Conservation (phyloP, 2,329 filamentous ascomycete species). For the Corinectria fuckeliana region DNA sequence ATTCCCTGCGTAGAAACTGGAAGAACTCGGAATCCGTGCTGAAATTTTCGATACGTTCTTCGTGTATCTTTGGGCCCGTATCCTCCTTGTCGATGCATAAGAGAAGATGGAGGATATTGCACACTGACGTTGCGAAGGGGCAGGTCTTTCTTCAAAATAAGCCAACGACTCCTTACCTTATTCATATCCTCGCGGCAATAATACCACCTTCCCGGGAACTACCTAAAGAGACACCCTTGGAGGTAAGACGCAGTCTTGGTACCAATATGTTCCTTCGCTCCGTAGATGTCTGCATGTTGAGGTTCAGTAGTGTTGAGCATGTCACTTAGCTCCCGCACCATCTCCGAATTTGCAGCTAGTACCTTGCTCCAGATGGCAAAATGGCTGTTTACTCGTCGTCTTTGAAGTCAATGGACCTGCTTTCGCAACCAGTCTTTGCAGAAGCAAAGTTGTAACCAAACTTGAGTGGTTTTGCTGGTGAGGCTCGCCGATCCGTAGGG, state of each 20-base stretch:
- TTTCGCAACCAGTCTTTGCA: neutral
- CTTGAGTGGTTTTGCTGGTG: slow-evolving; percentile 11
- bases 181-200: slow-evolving; percentile 10
- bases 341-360: slow-evolving; percentile 1
- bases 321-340: slow-evolving; percentile 3
- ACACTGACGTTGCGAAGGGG: too few species aligned
- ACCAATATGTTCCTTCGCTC: neutral
- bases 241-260: neutral
- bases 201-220: slow-evolving; percentile 17
- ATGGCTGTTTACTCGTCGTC: slow-evolving; percentile 15
- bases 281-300: slow-evolving; percentile 16
- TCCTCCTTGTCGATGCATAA: neutral
- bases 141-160: neutral
- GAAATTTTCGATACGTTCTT: neutral
- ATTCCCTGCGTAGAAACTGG: neutral
- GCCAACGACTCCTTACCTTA: neutral
- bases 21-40: neutral
- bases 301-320: slow-evolving; percentile 14
- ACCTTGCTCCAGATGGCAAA: slow-evolving; percentile 22
- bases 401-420: neutral
- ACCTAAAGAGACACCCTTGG: neutral
- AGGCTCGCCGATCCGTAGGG: neutral
- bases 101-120: neutral
- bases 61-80: neutral
- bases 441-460: slow-evolving; percentile 23